phyloP scores from a whole-genome alignment of 169 alveolate species.

The Babesia divergens region DNA sequence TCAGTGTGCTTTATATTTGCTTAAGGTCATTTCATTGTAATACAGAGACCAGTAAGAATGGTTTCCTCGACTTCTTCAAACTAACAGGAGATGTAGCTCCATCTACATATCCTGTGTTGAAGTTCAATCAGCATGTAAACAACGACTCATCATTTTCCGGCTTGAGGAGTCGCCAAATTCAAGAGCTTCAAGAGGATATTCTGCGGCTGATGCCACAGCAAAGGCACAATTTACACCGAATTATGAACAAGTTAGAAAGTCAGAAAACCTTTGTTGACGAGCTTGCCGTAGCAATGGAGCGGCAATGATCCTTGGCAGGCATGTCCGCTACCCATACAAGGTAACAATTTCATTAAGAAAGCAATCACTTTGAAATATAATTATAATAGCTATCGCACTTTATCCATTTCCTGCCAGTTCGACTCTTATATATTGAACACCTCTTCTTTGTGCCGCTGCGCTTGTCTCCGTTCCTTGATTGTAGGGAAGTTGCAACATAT shows the following conservation, averaged over 20 bases:
- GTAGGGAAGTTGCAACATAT: not conserved
- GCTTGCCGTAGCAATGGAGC: slow-evolving; percentile 44
- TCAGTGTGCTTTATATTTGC: too few relatives aligned
- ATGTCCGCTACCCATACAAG: too few relatives aligned
- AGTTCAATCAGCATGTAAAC: slow-evolving; percentile 55
- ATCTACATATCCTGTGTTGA: slow-evolving; percentile 55
- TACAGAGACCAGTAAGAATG: slow-evolving; percentile 2
- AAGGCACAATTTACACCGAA: slow-evolving; percentile 19
- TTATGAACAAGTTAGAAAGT: slow-evolving; percentile 5
- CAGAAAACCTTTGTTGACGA: slow-evolving; percentile 37
- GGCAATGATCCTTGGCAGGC: slow-evolving; percentile 10
- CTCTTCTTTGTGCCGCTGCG: not conserved
- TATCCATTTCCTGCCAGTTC: not conserved
- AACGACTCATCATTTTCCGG: slow-evolving; percentile 48
- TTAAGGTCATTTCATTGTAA: not conserved
- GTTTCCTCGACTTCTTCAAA: slow-evolving; percentile 11
- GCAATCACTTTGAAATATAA: too few relatives aligned
- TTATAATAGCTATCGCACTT: not conserved
- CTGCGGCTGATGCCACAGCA: slow-evolving; percentile 35
- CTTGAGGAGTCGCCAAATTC: slow-evolving; percentile 15
- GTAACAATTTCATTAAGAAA: too few relatives aligned
- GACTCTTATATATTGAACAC: not conserved
- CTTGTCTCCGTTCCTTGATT: not conserved
- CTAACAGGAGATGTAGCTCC: slow-evolving; percentile 54
- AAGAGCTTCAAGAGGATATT: slow-evolving; percentile 27